phyloP scores from a whole-genome alignment of 257 asterid species.

The Coffea canephora region DNA sequence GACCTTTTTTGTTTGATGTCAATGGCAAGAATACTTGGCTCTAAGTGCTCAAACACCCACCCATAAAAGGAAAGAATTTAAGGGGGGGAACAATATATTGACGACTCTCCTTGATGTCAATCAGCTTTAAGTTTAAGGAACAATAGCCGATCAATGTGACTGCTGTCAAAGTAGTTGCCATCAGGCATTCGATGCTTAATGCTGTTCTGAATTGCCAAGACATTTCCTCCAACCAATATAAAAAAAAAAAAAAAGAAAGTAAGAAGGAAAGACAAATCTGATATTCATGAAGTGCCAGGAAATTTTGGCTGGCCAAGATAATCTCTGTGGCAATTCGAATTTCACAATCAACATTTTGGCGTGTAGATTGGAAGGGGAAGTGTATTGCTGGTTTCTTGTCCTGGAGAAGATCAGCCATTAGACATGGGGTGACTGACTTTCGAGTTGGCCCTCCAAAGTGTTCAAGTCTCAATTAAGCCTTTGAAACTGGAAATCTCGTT shows the following conservation, averaged over 20 bases:
- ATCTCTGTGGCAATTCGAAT: neutral
- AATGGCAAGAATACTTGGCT: neutral
- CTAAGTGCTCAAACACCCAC: neutral
- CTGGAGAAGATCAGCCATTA: too few species aligned
- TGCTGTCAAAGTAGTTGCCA: neutral
- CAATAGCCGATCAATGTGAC: conserved; percentile 5
- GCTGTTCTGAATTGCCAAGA: neutral
- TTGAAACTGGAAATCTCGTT: too few species aligned
- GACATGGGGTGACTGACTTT: too few species aligned
- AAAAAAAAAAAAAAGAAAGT: too few species aligned
- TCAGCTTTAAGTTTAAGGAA: neutral
- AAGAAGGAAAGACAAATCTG: too few species aligned
- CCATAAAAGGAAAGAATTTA: neutral
- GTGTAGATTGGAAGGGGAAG: too few species aligned
- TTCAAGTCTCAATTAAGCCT: too few species aligned
- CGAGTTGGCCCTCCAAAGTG: too few species aligned
- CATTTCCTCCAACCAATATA: too few species aligned
- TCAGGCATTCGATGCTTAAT: conserved; percentile 2
- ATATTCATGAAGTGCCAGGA: too few species aligned
- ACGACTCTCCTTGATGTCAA: conserved; percentile 5
- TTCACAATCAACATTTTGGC: too few species aligned
- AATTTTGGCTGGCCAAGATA: neutral
- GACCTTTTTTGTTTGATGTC: neutral
- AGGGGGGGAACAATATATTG: neutral
- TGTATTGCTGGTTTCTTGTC: too few species aligned